A percentile compares a stretch with the other conserved stretches of the same genome.
Evolutionary conservation across 345 rosid species (phyloP).

Genomic region (Citropsis articulata): DNA sequence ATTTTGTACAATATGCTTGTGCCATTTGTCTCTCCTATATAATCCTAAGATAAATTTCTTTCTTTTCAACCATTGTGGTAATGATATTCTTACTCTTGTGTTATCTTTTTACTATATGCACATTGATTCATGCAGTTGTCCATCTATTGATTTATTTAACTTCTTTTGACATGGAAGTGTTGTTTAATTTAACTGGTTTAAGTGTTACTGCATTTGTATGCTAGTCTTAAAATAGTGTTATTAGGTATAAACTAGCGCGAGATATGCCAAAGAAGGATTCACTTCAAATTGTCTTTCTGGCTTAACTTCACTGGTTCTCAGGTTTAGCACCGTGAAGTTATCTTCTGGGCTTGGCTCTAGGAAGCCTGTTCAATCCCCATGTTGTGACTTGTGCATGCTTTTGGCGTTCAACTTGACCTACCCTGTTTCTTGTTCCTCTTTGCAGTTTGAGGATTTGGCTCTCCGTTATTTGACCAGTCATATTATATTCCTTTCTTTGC

Average conservation of each 20-base stretch:
- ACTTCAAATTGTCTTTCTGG: background rate
- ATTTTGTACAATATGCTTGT: background rate
- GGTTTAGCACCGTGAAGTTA: background rate
- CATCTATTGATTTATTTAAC: background rate
- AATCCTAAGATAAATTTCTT: background rate
- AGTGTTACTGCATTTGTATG: background rate
- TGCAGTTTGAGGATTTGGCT: background rate
- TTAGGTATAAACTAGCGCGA: background rate
- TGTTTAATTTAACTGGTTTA: background rate
- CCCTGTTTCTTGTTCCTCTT: background rate
- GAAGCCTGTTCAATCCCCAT: background rate
- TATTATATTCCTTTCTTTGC: background rate
- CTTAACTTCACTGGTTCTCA: background rate
- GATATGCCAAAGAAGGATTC: background rate
- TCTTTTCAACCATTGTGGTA: background rate
- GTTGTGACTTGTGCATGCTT: background rate
- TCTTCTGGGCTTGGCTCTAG: background rate
- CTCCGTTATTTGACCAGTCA: background rate
- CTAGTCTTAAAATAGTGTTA: background rate
- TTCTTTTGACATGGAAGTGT: background rate
- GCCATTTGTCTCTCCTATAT: background rate
- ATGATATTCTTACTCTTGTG: background rate
- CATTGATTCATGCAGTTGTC: background rate
- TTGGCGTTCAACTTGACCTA: background rate
- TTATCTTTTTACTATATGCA: background rate